These are phyloP conservation scores for Cladosporium sp. DNA, from an alignment of 2,329 filamentous ascomycete genomes.

Conservation along the genomic window DNA sequence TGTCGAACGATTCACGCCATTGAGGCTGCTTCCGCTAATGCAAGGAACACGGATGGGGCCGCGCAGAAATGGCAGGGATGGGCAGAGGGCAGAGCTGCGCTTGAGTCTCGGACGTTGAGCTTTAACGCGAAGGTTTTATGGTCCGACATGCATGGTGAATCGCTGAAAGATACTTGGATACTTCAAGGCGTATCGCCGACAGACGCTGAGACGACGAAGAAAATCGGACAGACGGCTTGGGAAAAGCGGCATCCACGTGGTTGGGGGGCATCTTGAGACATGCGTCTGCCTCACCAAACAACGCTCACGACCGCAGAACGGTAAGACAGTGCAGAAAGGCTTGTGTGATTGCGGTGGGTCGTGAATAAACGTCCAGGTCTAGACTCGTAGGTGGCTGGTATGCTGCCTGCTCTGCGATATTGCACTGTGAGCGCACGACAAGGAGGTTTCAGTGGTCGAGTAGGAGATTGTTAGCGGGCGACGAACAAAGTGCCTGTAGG, in stretches of 20 bases:
- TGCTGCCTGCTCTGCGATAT: neutral
- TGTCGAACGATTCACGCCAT: neutral
- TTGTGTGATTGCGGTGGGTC: conserved; percentile 7
- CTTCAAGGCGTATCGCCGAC: neutral
- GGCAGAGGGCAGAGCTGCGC: conserved; percentile 4
- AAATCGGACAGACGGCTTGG: neutral
- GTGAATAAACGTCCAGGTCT: conserved; percentile 14
- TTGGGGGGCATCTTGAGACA: neutral
- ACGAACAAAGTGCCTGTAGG: neutral
- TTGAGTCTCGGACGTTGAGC: conserved; percentile 14
- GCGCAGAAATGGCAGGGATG: conserved; percentile 2
- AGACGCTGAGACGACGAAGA: neutral
- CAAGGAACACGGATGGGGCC: conserved; percentile 19
- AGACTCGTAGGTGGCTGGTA: conserved; percentile 3
- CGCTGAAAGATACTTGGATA: conserved; percentile 1
- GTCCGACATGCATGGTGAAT: neutral
- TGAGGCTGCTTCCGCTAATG: conserved; percentile 6
- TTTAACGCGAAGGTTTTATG: neutral
- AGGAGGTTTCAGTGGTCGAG: neutral
- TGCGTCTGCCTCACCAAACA: neutral
- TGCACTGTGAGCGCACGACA: neutral
- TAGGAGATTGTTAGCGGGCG: neutral
- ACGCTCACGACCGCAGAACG: neutral
- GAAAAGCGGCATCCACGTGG: neutral
- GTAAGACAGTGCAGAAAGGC: conserved; percentile 8